phyloP scores from a whole-genome alignment of 176 grass and related monocot genomes.

The Cocos nucifera region DNA sequence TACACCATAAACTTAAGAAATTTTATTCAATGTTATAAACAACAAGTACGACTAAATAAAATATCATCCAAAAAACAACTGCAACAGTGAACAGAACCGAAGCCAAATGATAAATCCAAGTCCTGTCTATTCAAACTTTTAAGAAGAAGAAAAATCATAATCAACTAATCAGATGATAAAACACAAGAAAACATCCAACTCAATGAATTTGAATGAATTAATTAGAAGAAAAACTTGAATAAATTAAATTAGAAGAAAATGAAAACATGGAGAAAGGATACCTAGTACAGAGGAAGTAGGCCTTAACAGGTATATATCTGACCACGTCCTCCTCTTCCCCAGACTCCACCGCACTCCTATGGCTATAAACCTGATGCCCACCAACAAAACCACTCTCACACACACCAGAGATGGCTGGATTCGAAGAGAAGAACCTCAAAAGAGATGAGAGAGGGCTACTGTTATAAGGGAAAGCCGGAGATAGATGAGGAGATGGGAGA shows the following conservation, averaged over 20 bases:
- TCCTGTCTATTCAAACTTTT: too few relatives aligned
- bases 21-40: too few relatives aligned
- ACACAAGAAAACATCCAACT: neutral
- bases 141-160: too few relatives aligned
- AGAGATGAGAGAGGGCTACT: neutral
- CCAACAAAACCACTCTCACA: slow-evolving; percentile 20
- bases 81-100: too few relatives aligned
- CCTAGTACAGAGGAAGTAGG: slow-evolving; percentile 86
- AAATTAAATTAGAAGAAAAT: neutral
- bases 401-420: slow-evolving; percentile 10
- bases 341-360: slow-evolving; percentile 31
- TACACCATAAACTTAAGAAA: too few relatives aligned
- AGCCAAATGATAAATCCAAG: too few relatives aligned
- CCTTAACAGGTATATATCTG: slow-evolving; percentile 83
- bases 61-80: too few relatives aligned
- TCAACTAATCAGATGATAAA: too few relatives aligned
- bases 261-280: neutral
- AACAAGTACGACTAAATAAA: too few relatives aligned
- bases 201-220: neutral
- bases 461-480: too few relatives aligned
- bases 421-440: slow-evolving; percentile 22
- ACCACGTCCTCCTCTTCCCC: slow-evolving; percentile 38
- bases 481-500: too few relatives aligned
- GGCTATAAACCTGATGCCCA: slow-evolving; percentile 28
- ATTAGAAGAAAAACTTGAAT: neutral